These are phyloP conservation scores for Scutellaria minor DNA, from an alignment of 257 asterid genomes.

Conservation along the genomic window DNA sequence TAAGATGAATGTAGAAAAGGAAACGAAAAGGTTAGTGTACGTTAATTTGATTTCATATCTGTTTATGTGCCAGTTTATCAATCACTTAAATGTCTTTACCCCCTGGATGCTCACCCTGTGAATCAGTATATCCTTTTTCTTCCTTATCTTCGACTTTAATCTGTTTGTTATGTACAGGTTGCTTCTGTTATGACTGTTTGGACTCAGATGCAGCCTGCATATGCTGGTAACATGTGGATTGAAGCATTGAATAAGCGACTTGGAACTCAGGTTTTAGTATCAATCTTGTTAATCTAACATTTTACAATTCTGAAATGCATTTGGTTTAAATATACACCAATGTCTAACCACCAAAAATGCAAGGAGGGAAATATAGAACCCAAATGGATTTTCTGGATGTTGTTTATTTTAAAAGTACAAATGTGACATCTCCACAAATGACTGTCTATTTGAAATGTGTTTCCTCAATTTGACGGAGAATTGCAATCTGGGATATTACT, in stretches of 20 bases:
- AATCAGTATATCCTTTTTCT: not conserved
- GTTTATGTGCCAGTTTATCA: slow-evolving; percentile 15
- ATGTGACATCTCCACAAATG: no score
- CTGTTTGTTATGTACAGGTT: slow-evolving; percentile 54
- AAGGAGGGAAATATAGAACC: not conserved
- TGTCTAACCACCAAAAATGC: not conserved
- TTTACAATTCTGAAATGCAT: slow-evolving; percentile 1
- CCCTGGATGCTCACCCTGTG: not conserved
- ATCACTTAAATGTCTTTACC: no score
- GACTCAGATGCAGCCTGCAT: slow-evolving; percentile 82
- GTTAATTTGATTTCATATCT: not conserved
- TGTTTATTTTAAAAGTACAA: not conserved
- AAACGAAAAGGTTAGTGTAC: not conserved
- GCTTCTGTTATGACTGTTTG: slow-evolving; percentile 93
- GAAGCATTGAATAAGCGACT: slow-evolving; percentile 96
- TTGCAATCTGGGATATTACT: no score
- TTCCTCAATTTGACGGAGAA: no score
- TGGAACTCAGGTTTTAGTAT: slow-evolving; percentile 74
- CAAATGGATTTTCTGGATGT: not conserved
- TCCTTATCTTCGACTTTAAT: slow-evolving; percentile 22
- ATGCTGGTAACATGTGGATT: slow-evolving; percentile 88
- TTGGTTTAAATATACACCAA: not conserved
- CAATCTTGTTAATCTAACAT: slow-evolving; percentile 21
- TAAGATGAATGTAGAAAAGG: not conserved
- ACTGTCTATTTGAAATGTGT: no score